phyloP scores from a whole-genome alignment of 2,329 filamentous ascomycete genomes.

The Neofusicoccum umdonicola region DNA sequence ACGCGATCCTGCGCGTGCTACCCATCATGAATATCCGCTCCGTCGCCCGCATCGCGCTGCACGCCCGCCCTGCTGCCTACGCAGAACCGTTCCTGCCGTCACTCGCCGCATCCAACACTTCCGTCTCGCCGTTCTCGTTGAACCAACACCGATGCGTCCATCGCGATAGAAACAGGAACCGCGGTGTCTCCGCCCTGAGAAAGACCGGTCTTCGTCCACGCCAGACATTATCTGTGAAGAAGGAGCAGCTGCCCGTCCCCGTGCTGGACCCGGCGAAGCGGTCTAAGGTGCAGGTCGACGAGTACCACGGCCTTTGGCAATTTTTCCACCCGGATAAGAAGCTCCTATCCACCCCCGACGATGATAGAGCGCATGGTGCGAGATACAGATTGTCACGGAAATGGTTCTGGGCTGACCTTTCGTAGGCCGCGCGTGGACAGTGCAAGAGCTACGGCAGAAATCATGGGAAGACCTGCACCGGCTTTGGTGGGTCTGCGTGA shows the following conservation, averaged over 20 bases:
- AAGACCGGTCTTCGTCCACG: conserved; percentile 66
- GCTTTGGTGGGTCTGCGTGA: conserved; percentile 92
- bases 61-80: background rate
- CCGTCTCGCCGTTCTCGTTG: conserved; percentile 55
- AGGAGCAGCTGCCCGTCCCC: conserved; percentile 71
- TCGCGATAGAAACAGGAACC: conserved; percentile 63
- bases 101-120: conserved; percentile 32
- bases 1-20: background rate
- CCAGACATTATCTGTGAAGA: conserved; percentile 70
- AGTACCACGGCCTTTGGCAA: conserved; percentile 80
- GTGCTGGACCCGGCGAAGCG: conserved; percentile 59
- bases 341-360: conserved; percentile 68
- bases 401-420: background rate
- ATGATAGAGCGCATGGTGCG: conserved; percentile 67
- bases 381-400: background rate
- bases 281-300: conserved; percentile 46
- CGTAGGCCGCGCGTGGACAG: conserved; percentile 73
- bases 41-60: conserved; percentile 2
- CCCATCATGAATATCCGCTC: conserved; percentile 15
- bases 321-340: conserved; percentile 77
- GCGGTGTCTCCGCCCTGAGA: conserved; percentile 79
- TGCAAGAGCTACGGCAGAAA: conserved; percentile 81
- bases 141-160: conserved; percentile 45
- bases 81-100: background rate
- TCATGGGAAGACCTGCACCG: conserved; percentile 90